phyloP scores from a whole-genome alignment of 768 basidiomycete species.

The Leucosporidium creatinivorum region DNA sequence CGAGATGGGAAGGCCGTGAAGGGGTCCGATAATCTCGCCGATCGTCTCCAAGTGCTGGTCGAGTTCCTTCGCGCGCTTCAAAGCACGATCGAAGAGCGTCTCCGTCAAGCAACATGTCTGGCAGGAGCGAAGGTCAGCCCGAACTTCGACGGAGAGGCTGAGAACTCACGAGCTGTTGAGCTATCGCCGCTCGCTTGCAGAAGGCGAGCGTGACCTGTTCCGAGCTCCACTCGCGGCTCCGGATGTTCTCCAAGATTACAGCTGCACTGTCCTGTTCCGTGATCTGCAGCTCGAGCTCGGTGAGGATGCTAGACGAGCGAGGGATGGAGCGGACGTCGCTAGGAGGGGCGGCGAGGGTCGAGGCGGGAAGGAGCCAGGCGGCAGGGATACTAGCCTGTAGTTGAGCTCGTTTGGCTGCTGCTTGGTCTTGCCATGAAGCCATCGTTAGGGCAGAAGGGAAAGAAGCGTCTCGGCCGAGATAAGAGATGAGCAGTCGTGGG shows the following conservation, averaged over 20 bases:
- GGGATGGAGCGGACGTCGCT: neutral
- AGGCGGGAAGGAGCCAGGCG: neutral
- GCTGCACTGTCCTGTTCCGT: constrained; percentile 50
- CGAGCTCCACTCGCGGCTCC: constrained; percentile 53
- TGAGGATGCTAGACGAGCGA: constrained; percentile 49
- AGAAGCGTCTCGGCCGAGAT: too few relatives aligned
- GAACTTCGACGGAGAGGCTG: neutral
- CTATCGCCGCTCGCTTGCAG: constrained; percentile 67
- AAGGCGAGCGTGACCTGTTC: constrained; percentile 66
- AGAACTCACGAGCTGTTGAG: constrained; percentile 63
- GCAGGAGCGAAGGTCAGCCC: neutral
- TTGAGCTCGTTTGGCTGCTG: neutral
- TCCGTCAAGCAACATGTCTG: constrained; percentile 75
- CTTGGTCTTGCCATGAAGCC: neutral
- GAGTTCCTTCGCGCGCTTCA: constrained; percentile 57
- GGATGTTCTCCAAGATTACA: constrained; percentile 52
- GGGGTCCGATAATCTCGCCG: constrained; percentile 59
- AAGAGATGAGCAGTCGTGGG: too few relatives aligned
- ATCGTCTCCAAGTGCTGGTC: constrained; percentile 58
- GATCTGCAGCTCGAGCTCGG: constrained; percentile 54
- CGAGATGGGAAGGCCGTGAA: constrained; percentile 42
- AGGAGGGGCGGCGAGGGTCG: neutral
- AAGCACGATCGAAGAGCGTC: constrained; percentile 67
- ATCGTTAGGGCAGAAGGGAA: too few relatives aligned
- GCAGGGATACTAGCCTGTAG: neutral